Evolutionary conservation across 1,284 basidiomycete species (phyloP).

Genomic region (Quambalaria eucalypti): DNA sequence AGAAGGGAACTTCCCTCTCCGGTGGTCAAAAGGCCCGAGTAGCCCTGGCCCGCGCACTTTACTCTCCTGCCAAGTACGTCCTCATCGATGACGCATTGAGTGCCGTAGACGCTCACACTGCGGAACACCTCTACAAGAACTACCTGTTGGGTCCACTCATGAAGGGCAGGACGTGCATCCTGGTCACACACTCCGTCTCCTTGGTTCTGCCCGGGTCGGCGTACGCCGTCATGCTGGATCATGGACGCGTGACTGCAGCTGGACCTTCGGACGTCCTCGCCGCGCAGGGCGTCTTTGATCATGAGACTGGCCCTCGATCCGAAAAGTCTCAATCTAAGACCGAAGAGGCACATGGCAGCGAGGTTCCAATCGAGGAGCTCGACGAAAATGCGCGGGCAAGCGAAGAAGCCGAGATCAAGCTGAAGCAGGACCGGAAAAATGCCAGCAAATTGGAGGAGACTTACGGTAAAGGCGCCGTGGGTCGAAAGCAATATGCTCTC

Average conservation of each 20-base stretch:
- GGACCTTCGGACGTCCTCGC: constrained; percentile 59
- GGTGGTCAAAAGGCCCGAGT: constrained; percentile 88
- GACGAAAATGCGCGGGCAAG: constrained; percentile 27
- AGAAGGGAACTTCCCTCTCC: constrained; percentile 60
- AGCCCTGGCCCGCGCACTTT: constrained; percentile 70
- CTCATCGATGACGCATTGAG: constrained; percentile 84
- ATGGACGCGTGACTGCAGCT: constrained; percentile 63
- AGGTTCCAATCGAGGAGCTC: constrained; percentile 25
- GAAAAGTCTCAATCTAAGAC: constrained; percentile 8
- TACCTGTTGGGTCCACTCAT: constrained; percentile 60
- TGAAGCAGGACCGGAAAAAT: constrained; percentile 27
- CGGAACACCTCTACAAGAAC: constrained; percentile 62
- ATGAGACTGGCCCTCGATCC: constrained; percentile 14
- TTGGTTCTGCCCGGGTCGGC: constrained; percentile 61
- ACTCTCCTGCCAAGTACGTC: constrained; percentile 75
- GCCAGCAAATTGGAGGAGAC: constrained; percentile 38
- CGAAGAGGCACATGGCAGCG: constrained; percentile 8
- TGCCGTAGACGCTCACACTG: constrained; percentile 81
- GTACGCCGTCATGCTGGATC: constrained; percentile 64
- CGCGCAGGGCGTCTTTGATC: constrained; percentile 56
- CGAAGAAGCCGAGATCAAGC: constrained; percentile 28
- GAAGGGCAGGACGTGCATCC: constrained; percentile 61
- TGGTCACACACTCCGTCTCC: constrained; percentile 79
- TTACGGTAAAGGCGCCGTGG: constrained; percentile 31
- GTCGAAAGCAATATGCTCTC: constrained; percentile 31